phyloP scores from a whole-genome alignment of 1,284 basidiomycete species.

The Ganoderma boninense region DNA sequence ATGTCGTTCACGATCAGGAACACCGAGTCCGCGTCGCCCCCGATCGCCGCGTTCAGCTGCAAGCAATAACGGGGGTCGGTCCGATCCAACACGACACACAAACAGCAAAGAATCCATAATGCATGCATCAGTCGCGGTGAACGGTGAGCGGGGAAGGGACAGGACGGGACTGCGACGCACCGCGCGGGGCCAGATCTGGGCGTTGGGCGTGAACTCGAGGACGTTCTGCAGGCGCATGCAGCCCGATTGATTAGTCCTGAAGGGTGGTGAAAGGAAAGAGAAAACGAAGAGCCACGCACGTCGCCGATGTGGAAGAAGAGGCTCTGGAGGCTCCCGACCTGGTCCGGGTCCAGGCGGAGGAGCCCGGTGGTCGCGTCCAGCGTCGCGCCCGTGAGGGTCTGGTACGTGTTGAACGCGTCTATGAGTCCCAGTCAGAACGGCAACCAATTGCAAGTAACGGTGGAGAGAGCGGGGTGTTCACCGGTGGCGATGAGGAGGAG shows the following conservation, averaged over 20 bases:
- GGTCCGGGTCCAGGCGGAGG: constrained; percentile 35
- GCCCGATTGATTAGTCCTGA: not conserved
- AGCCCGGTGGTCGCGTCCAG: constrained; percentile 37
- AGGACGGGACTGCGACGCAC: constrained; percentile 38
- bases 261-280: not conserved
- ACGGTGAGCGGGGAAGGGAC: not conserved
- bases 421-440: too few relatives aligned
- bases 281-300: constrained; percentile 17
- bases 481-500: constrained; percentile 47
- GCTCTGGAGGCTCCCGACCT: constrained; percentile 37
- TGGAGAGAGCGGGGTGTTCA: constrained; percentile 27
- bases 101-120: not conserved
- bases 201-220: constrained; percentile 59
- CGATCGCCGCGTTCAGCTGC: constrained; percentile 41
- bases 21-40: constrained; percentile 35
- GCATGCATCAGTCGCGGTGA: not conserved
- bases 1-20: constrained; percentile 41
- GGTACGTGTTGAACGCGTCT: constrained; percentile 38
- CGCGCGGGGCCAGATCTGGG: constrained; percentile 60
- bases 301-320: constrained; percentile 41
- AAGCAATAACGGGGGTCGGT: too few relatives aligned
- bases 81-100: not conserved
- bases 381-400: constrained; percentile 36
- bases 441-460: too few relatives aligned
- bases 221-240: constrained; percentile 12